These are phyloP conservation scores for Dioscorea zingiberensis DNA, from an alignment of 106 monocot genomes.

Conservation along the genomic window DNA sequence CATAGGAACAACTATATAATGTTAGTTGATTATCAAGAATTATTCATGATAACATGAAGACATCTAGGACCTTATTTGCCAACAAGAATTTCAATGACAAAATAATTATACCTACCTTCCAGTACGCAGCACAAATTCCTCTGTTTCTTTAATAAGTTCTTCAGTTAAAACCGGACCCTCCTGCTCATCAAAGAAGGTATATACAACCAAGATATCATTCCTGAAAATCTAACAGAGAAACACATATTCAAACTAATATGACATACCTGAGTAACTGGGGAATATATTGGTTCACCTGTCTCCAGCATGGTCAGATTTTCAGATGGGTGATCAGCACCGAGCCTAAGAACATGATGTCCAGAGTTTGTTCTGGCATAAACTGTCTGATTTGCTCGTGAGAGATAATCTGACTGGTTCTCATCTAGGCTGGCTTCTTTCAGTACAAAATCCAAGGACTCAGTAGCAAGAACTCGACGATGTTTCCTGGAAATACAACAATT, in stretches of 20 bases:
- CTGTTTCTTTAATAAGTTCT: constrained; percentile 85
- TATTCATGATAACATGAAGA: neutral
- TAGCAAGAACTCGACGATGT: constrained; percentile 31
- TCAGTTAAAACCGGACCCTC: constrained; percentile 87
- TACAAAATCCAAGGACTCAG: constrained; percentile 41
- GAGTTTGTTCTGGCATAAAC: constrained; percentile 42
- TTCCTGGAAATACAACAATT: constrained; percentile 92
- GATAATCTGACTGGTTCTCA: neutral
- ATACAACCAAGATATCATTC: neutral
- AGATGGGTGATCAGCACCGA: constrained; percentile 68
- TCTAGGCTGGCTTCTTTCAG: constrained; percentile 22
- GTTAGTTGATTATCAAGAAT: neutral
- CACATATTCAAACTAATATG: neutral
- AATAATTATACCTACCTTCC: constrained; percentile 50
- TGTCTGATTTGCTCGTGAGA: constrained; percentile 7
- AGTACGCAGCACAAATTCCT: constrained; percentile 83
- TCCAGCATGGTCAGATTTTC: constrained; percentile 77
- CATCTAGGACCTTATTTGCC: neutral
- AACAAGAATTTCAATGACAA: neutral
- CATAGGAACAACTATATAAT: constrained; percentile 15
- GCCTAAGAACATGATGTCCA: constrained; percentile 70
- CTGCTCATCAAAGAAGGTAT: constrained; percentile 27
- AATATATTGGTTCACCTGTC: constrained; percentile 81
- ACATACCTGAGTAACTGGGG: constrained; percentile 68
- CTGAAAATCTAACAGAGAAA: neutral